These are phyloP conservation scores for Domatiomyces catenatus DNA, from an alignment of 2,329 filamentous ascomycete species.

Conservation along the genomic window DNA sequence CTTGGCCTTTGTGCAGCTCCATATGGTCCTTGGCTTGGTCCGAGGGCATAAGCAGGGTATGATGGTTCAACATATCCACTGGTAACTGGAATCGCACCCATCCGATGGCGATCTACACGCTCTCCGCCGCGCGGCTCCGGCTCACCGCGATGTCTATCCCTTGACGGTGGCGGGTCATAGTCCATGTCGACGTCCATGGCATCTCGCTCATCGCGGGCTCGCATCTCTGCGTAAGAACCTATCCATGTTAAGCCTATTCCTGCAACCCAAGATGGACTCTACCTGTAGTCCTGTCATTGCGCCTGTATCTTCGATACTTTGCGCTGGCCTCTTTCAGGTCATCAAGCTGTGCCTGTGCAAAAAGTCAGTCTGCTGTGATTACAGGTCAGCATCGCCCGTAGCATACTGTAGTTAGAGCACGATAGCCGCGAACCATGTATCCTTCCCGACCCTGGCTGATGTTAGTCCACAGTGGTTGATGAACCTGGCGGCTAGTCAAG, in stretches of 20 bases:
- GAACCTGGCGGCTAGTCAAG: slow-evolving; percentile 47
- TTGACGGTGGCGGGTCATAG: slow-evolving; percentile 7
- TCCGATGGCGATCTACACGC: background rate
- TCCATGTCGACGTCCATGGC: slow-evolving; percentile 14
- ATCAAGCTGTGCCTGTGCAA: slow-evolving; percentile 37
- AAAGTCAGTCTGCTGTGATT: background rate
- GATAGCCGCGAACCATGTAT: slow-evolving; percentile 65
- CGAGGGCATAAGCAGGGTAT: background rate
- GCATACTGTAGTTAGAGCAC: slow-evolving; percentile 61
- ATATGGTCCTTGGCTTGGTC: background rate
- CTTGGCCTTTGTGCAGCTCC: background rate
- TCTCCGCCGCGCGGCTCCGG: slow-evolving; percentile 6
- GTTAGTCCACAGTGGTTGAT: slow-evolving; percentile 50
- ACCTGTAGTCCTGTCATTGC: background rate
- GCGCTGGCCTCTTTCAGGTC: slow-evolving; percentile 39
- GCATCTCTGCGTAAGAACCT: slow-evolving; percentile 13
- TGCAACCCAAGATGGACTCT: background rate
- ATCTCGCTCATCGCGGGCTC: background rate
- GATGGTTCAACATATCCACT: background rate
- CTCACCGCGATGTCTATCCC: slow-evolving; percentile 9
- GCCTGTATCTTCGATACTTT: slow-evolving; percentile 27
- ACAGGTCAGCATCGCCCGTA: background rate
- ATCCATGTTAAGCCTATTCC: background rate
- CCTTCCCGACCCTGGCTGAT: slow-evolving; percentile 46
- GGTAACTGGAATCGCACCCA: background rate